Percentiles rank a stretch among this genome's conserved stretches.
These are phyloP conservation scores for Polytrichum formosum DNA, from an alignment of 225 moss, liverwort and hornwort genomes.

Conservation along the genomic window DNA sequence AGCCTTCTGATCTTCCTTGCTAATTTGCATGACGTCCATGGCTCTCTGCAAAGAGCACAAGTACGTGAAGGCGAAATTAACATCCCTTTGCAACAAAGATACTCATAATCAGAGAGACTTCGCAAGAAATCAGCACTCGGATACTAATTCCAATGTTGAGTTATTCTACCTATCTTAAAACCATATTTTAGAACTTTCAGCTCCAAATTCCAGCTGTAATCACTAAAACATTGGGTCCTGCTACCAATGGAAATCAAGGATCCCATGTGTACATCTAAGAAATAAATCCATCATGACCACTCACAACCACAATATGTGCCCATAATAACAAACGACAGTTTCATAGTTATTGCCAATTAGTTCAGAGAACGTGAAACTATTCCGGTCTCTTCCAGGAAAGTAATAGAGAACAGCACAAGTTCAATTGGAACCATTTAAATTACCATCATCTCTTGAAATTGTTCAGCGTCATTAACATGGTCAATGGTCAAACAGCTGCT, in stretches of 20 bases:
- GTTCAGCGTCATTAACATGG: slow-evolving; percentile 49
- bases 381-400: background rate
- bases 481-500: slow-evolving; percentile 60
- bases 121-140: too few relatives aligned
- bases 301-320: too few relatives aligned
- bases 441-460: slow-evolving; percentile 53
- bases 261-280: too few relatives aligned
- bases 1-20: slow-evolving; percentile 52
- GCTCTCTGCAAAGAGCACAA: slow-evolving; percentile 41
- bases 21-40: slow-evolving; percentile 67
- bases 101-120: too few relatives aligned
- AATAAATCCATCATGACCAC: too few relatives aligned
- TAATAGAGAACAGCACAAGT: background rate
- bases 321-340: background rate
- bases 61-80: too few relatives aligned
- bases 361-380: too few relatives aligned
- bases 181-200: background rate
- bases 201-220: too few relatives aligned
- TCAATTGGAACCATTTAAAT: background rate
- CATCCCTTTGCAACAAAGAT: too few relatives aligned
- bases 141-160: too few relatives aligned
- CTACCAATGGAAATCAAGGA: too few relatives aligned
- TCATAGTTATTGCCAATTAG: background rate
- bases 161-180: background rate
- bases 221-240: background rate